Conservation (phyloP, 495 filamentous ascomycete species). For the Podospora conica region DNA sequence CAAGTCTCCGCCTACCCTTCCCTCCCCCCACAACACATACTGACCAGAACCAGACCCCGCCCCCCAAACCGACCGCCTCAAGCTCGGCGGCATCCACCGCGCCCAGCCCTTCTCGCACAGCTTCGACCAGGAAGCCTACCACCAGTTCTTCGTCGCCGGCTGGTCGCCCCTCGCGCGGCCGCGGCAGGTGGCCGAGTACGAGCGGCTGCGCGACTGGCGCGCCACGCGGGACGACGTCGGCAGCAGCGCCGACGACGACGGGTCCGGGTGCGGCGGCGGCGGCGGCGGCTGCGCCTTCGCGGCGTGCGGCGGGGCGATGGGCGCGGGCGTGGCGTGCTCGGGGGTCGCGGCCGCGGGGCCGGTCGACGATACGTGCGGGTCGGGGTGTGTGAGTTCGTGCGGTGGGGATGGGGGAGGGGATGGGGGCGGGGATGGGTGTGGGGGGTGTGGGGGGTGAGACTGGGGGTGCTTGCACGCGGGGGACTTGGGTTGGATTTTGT, state of each 20-base stretch:
- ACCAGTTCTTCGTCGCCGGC: constrained; percentile 31
- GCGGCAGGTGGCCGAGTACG: constrained; percentile 22
- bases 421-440: not conserved
- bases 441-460: not conserved
- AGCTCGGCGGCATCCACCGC: constrained; percentile 39
- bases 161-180: constrained; percentile 23
- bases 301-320: not conserved
- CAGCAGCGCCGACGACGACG: not conserved
- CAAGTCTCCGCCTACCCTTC: not conserved
- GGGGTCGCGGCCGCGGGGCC: not conserved
- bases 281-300: not conserved
- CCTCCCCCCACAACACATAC: too few species aligned
- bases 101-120: constrained; percentile 39
- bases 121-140: constrained; percentile 27
- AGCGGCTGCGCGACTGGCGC: constrained; percentile 11
- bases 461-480: too few species aligned
- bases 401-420: not conserved
- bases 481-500: too few species aligned
- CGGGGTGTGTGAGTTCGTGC: not conserved
- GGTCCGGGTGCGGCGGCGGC: not conserved
- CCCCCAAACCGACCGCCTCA: constrained; percentile 23
- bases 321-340: not conserved
- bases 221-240: constrained; percentile 3
- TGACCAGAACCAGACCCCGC: not conserved
- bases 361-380: not conserved